Evolutionary conservation across 371 early-diverging fungal species (phyloP).

Genomic region (Rhizopus arrhizus): DNA sequence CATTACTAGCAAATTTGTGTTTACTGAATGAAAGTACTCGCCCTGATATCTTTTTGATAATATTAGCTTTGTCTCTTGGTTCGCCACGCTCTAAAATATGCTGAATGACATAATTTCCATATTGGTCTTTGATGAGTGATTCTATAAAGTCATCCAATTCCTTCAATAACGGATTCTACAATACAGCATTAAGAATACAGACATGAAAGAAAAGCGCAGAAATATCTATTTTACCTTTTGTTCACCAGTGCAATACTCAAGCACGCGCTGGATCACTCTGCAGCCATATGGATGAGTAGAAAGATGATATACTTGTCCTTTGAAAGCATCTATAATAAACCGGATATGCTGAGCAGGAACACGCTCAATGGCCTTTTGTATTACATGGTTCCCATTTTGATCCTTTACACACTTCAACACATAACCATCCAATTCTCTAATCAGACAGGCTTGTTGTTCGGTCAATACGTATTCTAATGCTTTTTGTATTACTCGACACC

Average conservation of each 20-base stretch:
- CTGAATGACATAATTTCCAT: conserved; percentile 98
- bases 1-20: conserved; percentile 84
- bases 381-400: conserved; percentile 99
- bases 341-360: conserved; percentile 89
- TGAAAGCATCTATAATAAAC: conserved; percentile 96
- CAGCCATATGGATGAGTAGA: conserved; percentile 99
- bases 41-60: conserved; percentile 88
- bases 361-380: conserved; percentile 99
- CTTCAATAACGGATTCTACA: conserved; percentile 64
- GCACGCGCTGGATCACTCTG: conserved; percentile 99
- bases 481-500: conserved; percentile 99
- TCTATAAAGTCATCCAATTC: conserved; percentile 90
- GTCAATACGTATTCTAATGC: conserved; percentile 90
- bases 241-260: conserved; percentile 93
- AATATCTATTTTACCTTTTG: conserved; percentile 62
- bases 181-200: background rate
- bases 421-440: conserved; percentile 91
- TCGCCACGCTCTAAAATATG: conserved; percentile 96
- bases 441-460: conserved; percentile 87
- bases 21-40: conserved; percentile 86
- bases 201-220: background rate
- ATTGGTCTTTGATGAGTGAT: conserved; percentile 97
- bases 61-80: conserved; percentile 77
- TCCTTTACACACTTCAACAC: conserved; percentile 98
- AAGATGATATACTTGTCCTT: conserved; percentile 92